phyloP scores from a whole-genome alignment of 352 stramenopile species.

The Pythium aquatile region DNA sequence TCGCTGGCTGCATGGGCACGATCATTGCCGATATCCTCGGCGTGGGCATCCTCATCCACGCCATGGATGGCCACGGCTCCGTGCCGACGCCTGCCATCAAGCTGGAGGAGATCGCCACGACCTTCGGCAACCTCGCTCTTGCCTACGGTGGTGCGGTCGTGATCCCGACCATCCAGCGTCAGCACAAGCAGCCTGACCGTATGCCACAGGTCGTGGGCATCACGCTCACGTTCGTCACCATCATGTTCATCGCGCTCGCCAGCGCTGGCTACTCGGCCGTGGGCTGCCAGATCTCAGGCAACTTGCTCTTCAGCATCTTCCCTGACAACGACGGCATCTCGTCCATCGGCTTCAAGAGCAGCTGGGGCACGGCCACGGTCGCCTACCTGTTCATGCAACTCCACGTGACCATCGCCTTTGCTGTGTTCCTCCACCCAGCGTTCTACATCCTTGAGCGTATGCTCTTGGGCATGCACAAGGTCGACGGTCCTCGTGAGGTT shows the following conservation, averaged over 20 bases:
- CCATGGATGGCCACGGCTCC: slow-evolving; percentile 20
- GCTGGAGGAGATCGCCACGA: slow-evolving; percentile 27
- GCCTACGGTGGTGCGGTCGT: slow-evolving; percentile 31
- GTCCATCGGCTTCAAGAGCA: slow-evolving; percentile 41
- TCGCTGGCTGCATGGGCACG: slow-evolving; percentile 31
- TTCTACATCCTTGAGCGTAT: slow-evolving; percentile 65
- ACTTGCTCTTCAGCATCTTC: slow-evolving; percentile 40
- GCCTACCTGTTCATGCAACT: slow-evolving; percentile 57
- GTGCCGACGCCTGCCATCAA: slow-evolving; percentile 15
- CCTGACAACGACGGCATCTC: slow-evolving; percentile 32
- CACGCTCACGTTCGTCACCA: slow-evolving; percentile 26
- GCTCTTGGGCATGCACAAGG: slow-evolving; percentile 56
- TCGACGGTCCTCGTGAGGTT: slow-evolving; percentile 13
- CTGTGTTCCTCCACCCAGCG: slow-evolving; percentile 46
- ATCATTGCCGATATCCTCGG: slow-evolving; percentile 31
- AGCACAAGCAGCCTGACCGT: slow-evolving; percentile 22
- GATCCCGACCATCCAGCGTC: slow-evolving; percentile 24
- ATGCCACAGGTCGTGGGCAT: slow-evolving; percentile 31
- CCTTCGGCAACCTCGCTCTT: slow-evolving; percentile 35
- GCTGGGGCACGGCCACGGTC: slow-evolving; percentile 44
- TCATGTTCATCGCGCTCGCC: slow-evolving; percentile 28
- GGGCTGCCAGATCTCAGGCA: slow-evolving; percentile 31
- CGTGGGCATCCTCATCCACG: slow-evolving; percentile 25
- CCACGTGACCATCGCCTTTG: slow-evolving; percentile 50
- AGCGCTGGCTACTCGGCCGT: slow-evolving; percentile 23